Conservation (phyloP, 768 basidiomycete genomes). For the Leccinum ochraceum region DNA sequence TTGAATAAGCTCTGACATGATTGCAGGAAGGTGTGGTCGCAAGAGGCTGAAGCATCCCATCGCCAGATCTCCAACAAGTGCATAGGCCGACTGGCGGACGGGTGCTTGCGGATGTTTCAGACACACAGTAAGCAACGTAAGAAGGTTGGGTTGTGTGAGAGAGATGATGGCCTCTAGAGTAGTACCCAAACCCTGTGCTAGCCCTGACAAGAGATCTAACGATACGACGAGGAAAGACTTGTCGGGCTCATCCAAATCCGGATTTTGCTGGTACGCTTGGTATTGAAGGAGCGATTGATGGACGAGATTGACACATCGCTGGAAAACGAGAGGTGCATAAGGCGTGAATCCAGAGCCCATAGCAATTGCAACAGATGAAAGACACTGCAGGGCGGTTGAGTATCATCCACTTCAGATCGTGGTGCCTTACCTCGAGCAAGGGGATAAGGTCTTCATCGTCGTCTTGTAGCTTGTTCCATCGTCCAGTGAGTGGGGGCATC, state of each 20-base stretch:
- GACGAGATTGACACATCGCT: slow-evolving; percentile 86
- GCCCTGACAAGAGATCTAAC: slow-evolving; percentile 92
- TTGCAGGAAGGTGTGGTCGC: slow-evolving; percentile 80
- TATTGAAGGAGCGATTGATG: slow-evolving; percentile 82
- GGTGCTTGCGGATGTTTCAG: slow-evolving; percentile 95
- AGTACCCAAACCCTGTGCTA: slow-evolving; percentile 91
- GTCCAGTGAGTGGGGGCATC: slow-evolving; percentile 90
- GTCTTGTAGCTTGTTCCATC: slow-evolving; percentile 90
- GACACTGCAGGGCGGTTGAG: slow-evolving; percentile 59
- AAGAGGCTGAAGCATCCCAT: slow-evolving; percentile 92
- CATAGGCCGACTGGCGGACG: slow-evolving; percentile 95
- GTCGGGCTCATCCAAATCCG: slow-evolving; percentile 93
- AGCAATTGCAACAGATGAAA: slow-evolving; percentile 96
- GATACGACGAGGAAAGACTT: slow-evolving; percentile 97
- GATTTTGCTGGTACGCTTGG: slow-evolving; percentile 84
- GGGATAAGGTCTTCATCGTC: slow-evolving; percentile 94
- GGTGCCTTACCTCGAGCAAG: slow-evolving; percentile 76
- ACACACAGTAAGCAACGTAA: slow-evolving; percentile 82
- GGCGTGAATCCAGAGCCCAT: slow-evolving; percentile 87
- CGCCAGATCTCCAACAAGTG: slow-evolving; percentile 97
- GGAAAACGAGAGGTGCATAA: slow-evolving; percentile 89
- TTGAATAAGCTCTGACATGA: slow-evolving; percentile 86
- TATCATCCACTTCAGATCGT: slow-evolving; percentile 4
- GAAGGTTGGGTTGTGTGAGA: slow-evolving; percentile 70
- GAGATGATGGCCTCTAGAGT: slow-evolving; percentile 73